Evolutionary conservation across 2,329 filamentous ascomycete genomes (phyloP).

Genomic region (Zymoseptoria tritici): DNA sequence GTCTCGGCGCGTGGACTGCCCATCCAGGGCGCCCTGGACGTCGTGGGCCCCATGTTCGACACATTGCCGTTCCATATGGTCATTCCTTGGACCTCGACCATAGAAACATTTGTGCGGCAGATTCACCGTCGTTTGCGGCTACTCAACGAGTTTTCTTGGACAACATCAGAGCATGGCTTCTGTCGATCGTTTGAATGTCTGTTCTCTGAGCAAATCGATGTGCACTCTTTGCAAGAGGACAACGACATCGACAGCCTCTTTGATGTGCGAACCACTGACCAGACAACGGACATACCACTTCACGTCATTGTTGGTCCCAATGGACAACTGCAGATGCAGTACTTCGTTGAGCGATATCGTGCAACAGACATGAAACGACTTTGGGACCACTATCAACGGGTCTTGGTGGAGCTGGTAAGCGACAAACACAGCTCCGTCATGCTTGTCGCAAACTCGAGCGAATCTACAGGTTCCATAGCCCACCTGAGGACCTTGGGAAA

Average conservation of each 20-base stretch:
- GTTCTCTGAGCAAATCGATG: no score
- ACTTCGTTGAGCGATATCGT: background rate
- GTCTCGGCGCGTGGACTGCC: conserved; percentile 1
- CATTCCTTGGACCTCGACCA: background rate
- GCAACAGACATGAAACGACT: background rate
- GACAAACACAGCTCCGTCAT: background rate
- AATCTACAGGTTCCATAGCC: no score
- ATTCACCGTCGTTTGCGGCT: background rate
- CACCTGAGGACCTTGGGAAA: background rate
- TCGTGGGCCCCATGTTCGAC: conserved; percentile 1
- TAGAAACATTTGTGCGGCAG: background rate
- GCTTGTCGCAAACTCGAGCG: background rate
- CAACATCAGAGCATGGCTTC: background rate
- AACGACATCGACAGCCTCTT: no score
- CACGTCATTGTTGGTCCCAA: background rate
- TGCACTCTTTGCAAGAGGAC: no score
- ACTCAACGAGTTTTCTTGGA: background rate
- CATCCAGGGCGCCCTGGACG: background rate
- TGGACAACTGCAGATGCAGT: background rate
- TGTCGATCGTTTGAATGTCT: conserved; percentile 1
- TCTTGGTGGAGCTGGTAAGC: background rate
- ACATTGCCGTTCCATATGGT: background rate
- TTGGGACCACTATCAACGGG: background rate
- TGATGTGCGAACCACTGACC: background rate
- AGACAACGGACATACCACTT: background rate